A percentile compares a stretch with the other conserved stretches of the same genome.
Conservation (phyloP, 306 rosid genomes). For the Lagenaria siceraria region DNA sequence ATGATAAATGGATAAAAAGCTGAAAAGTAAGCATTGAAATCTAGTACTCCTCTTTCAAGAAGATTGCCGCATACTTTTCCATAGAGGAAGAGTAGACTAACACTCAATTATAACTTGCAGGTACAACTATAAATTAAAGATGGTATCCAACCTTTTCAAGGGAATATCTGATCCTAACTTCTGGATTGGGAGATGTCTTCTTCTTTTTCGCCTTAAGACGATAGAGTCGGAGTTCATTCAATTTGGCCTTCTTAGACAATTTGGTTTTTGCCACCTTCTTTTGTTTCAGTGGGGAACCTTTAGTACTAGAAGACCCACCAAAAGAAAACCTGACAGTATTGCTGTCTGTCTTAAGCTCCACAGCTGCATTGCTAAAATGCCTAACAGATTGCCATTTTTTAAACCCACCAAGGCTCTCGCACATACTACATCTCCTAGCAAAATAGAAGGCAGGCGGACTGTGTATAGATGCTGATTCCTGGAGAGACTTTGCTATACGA, state of each 20-base stretch:
- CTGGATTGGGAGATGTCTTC: slow-evolving; percentile 81
- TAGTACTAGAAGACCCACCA: slow-evolving; percentile 10
- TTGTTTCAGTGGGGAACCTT: slow-evolving; percentile 6
- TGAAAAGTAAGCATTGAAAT: background rate
- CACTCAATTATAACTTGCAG: background rate
- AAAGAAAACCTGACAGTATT: slow-evolving; percentile 53
- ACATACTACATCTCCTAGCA: slow-evolving; percentile 13
- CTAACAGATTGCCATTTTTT: slow-evolving; percentile 28
- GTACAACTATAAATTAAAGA: background rate
- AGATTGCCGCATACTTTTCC: background rate
- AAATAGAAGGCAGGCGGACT: slow-evolving; percentile 9
- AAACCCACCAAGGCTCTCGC: slow-evolving; percentile 11
- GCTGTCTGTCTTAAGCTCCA: slow-evolving; percentile 39
- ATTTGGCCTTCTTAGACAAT: slow-evolving; percentile 60
- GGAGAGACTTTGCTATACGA: slow-evolving; percentile 11
- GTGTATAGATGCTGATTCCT: slow-evolving; percentile 5
- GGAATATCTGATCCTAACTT: slow-evolving; percentile 77
- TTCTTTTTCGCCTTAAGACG: slow-evolving; percentile 82
- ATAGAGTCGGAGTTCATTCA: slow-evolving; percentile 64
- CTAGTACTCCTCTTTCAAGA: background rate
- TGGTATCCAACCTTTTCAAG: slow-evolving; percentile 52
- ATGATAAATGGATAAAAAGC: background rate
- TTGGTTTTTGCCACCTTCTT: slow-evolving; percentile 23
- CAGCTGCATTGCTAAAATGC: slow-evolving; percentile 33
- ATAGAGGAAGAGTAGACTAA: background rate